Base-by-base conservation (phyloP, 176 grass and related monocot species). In the Luzula sylvatica region DNA sequence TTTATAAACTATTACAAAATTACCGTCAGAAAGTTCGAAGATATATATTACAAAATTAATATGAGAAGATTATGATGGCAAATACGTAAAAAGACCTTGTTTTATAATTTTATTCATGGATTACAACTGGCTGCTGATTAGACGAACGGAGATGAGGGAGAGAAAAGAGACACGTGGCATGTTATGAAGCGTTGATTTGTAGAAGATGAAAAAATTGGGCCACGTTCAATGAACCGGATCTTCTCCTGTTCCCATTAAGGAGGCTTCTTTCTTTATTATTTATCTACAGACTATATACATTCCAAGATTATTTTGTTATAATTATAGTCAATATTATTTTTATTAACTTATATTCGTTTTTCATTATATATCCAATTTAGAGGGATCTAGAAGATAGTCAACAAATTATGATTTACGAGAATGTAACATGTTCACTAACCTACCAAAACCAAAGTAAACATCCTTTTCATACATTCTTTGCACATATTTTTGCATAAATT, bases 211-310 rank as follows among this genome's bases (percentile, higher is more conserved):
- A 27, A 41, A 9, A 30, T 24, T 24, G 15, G 8, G 43, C 59
- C 59, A 64, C 59, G 59, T 64, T 64, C 7, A 22, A 49, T 3
- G 59, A 64, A 64, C 11, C 23, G 59, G 59, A 64, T 50, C 59
- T 64, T 50, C 26, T 35, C 59, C 11, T 13, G 43, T 64, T 64
- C 59, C 43, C 43, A 20, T 64, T 62, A 3, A 0, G 24, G 23
- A 12, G 59, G 16, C 9, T 6, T 28, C 26, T 3, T 28, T 20
- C 15, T 18, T 47, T 43, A 6, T 28, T 11, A 29, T 63, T 29
- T 46, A n/a, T n/a, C n/a, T n/a, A n/a, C n/a, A n/a, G n/a, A n/a
- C n/a, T n/a, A n/a, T n/a, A n/a, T n/a, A n/a, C n/a, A n/a, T n/a
- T n/a, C n/a, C n/a, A n/a, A n/a, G n/a, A n/a, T n/a, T n/a, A n/a